Percentiles rank a stretch among this genome's conserved stretches.
These are phyloP conservation scores for Rhizopus delemar DNA, from an alignment of 371 early-diverging fungal genomes.

Conservation along the genomic window DNA sequence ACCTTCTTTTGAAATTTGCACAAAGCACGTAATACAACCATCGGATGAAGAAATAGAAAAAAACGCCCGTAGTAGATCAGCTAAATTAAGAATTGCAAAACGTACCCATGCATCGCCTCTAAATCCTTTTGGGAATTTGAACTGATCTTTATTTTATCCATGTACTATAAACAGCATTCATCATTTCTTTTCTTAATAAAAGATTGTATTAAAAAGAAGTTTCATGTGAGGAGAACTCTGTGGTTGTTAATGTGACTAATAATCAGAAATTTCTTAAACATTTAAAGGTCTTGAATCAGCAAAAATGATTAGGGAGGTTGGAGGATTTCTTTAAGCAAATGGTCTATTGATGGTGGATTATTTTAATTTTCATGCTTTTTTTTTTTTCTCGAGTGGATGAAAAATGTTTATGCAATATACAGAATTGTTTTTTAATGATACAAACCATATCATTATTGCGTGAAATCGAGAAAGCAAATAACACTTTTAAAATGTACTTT, in stretches of 20 bases:
- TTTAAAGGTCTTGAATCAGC: background rate
- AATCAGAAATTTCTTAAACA: too few species aligned
- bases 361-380: background rate
- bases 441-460: background rate
- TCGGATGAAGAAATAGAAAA: constrained; percentile 50
- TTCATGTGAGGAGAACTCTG: too few species aligned
- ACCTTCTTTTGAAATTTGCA: constrained; percentile 41
- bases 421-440: background rate
- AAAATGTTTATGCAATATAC: constrained; percentile 1
- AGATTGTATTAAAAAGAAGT: background rate
- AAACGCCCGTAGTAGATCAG: constrained; percentile 65
- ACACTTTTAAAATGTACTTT: too few species aligned
- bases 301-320: background rate
- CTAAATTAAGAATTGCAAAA: constrained; percentile 59
- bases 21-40: constrained; percentile 50
- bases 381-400: background rate
- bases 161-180: background rate
- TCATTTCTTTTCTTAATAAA: background rate
- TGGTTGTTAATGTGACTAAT: too few species aligned
- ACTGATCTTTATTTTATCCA: background rate
- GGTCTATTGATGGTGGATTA: background rate
- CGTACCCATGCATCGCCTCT: constrained; percentile 38
- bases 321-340: background rate
- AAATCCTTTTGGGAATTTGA: constrained; percentile 32
- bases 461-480: too few species aligned